phyloP scores from a whole-genome alignment of 2,329 filamentous ascomycete species.

The Pseudogymnoascus sp. region DNA sequence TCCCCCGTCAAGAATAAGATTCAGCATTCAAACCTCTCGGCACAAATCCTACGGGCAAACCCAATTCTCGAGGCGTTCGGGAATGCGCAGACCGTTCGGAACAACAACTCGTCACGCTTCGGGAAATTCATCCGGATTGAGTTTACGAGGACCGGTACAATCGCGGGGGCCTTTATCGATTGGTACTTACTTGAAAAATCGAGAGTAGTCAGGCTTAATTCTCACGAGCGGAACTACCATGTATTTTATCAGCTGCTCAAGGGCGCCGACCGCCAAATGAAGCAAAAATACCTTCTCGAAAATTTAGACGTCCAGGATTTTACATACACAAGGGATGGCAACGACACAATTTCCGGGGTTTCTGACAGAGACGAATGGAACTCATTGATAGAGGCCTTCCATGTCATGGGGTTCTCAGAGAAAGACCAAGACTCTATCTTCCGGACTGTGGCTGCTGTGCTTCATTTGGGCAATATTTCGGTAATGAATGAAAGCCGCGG shows the following conservation, averaged over 20 bases:
- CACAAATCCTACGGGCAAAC: constrained; percentile 93
- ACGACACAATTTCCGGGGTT: constrained; percentile 83
- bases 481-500: constrained; percentile 86
- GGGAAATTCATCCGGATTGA: constrained; percentile 98
- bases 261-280: constrained; percentile 68
- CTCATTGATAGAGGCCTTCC: constrained; percentile 81
- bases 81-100: constrained; percentile 94
- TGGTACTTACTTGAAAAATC: constrained; percentile 99
- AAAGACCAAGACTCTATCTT: constrained; percentile 78
- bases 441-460: constrained; percentile 78
- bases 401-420: constrained; percentile 86
- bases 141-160: constrained; percentile 80
- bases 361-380: constrained; percentile 91
- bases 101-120: constrained; percentile 97
- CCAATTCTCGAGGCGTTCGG: constrained; percentile 97
- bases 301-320: constrained; percentile 77
- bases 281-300: constrained; percentile 68
- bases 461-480: constrained; percentile 87
- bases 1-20: constrained; percentile 55
- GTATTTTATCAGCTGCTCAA: constrained; percentile 93
- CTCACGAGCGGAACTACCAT: constrained; percentile 90
- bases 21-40: constrained; percentile 76
- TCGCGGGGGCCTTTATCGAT: constrained; percentile 92
- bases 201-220: constrained; percentile 83
- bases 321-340: constrained; percentile 82